Conservation (phyloP, 306 rosid genomes). For the Pueraria montana region DNA sequence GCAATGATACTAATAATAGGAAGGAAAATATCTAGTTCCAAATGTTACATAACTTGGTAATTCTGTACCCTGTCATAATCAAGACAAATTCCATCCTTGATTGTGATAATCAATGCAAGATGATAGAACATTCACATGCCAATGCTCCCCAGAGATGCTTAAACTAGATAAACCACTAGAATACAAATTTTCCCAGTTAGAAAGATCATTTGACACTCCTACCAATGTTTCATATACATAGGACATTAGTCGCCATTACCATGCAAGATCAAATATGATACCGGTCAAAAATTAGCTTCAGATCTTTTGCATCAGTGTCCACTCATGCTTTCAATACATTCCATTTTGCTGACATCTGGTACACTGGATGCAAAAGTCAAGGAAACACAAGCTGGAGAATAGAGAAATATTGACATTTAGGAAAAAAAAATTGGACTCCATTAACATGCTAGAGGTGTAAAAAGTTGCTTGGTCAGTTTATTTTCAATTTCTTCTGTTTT, state of each 20-base stretch:
- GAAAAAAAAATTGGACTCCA: not conserved
- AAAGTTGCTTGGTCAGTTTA: not conserved
- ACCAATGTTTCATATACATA: not conserved
- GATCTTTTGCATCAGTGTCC: not conserved
- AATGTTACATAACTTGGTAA: not conserved
- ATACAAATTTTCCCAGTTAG: not conserved
- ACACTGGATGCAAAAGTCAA: not conserved
- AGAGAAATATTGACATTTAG: not conserved
- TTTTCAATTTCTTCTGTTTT: constrained; percentile 20
- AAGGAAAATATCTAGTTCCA: not conserved
- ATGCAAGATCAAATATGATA: not conserved
- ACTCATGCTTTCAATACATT: not conserved
- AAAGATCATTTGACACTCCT: not conserved
- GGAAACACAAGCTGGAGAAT: not conserved
- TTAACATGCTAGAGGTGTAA: not conserved
- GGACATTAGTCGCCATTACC: not conserved
- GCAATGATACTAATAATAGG: not conserved
- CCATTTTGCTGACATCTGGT: not conserved
- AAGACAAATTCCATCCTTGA: constrained; percentile 5
- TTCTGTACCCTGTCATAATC: not conserved
- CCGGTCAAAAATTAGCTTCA: not conserved
- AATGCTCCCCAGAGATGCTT: not conserved
- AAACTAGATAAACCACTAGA: not conserved
- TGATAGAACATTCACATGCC: not conserved
- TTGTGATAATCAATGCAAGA: not conserved